A percentile compares a stretch with the other conserved stretches of the same genome.
Conservation (phyloP, 2,329 filamentous ascomycete species). For the Trichoderma atroviride region DNA sequence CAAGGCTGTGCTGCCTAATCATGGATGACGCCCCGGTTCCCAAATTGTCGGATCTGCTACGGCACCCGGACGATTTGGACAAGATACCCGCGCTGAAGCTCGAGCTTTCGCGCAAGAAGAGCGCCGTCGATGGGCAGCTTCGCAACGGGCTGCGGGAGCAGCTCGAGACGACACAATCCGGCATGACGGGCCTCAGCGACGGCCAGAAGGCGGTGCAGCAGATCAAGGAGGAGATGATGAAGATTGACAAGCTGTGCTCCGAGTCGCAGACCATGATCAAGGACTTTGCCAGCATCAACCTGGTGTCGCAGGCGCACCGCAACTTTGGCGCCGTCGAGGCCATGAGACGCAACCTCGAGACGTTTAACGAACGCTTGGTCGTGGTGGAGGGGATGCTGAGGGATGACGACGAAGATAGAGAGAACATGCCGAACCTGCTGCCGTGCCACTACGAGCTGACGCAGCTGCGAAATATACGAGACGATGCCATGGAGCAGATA, state of each 20-base stretch:
- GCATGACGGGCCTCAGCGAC: constrained; percentile 85
- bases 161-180: constrained; percentile 89
- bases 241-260: constrained; percentile 95
- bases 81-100: constrained; percentile 88
- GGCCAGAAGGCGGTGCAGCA: constrained; percentile 88
- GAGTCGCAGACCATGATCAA: constrained; percentile 97
- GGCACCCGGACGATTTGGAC: constrained; percentile 95
- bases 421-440: constrained; percentile 90
- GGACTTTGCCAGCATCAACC: constrained; percentile 91
- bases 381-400: constrained; percentile 76
- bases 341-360: constrained; percentile 89
- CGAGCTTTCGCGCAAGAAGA: constrained; percentile 94
- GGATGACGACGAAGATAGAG: constrained; percentile 81
- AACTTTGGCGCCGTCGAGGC: constrained; percentile 94
- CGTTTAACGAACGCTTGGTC: constrained; percentile 76
- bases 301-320: constrained; percentile 89
- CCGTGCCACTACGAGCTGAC: constrained; percentile 91
- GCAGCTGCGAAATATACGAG: constrained; percentile 86
- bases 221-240: constrained; percentile 98
- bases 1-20: constrained; percentile 23
- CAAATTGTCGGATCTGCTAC: constrained; percentile 89
- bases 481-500: constrained; percentile 97
- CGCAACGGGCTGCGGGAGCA: constrained; percentile 87
- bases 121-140: constrained; percentile 85
- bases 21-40: constrained; percentile 66